Percentiles rank a stretch among this genome's conserved stretches.
phyloP scores from a whole-genome alignment of 768 basidiomycete genomes.

The Phaeolepiota aurea region DNA sequence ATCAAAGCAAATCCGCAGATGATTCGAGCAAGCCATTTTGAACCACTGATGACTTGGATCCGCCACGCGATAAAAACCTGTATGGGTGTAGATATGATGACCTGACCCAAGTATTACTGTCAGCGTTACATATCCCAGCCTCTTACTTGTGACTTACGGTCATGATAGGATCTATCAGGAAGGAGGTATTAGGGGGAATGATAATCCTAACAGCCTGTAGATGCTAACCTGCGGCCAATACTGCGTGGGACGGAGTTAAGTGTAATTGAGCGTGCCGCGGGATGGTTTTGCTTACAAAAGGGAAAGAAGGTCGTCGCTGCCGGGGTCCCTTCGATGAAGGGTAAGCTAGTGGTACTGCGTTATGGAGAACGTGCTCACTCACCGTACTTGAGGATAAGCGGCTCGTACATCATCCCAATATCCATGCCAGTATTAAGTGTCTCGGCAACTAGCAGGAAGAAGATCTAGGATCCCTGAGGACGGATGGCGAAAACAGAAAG shows the following conservation, averaged over 20 bases:
- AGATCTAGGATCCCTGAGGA: constrained; percentile 9
- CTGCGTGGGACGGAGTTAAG: constrained; percentile 8
- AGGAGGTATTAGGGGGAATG: neutral
- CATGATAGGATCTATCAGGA: constrained; percentile 27
- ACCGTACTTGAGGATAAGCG: constrained; percentile 25
- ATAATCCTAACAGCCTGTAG: neutral
- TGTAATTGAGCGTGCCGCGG: neutral
- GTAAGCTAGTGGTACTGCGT: neutral
- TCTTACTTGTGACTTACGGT: constrained; percentile 16
- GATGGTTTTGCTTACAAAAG: constrained; percentile 12
- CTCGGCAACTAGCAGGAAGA: constrained; percentile 16
- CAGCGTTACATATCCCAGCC: neutral
- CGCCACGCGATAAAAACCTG: constrained; percentile 35
- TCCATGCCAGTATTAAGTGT: constrained; percentile 12
- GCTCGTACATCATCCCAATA: constrained; percentile 15
- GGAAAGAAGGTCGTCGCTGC: constrained; percentile 17
- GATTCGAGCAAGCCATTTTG: constrained; percentile 14
- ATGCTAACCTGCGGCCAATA: constrained; percentile 20
- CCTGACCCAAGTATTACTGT: constrained; percentile 13
- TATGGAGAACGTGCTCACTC: neutral
- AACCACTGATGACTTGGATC: constrained; percentile 23
- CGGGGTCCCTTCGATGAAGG: constrained; percentile 6
- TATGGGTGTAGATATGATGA: constrained; percentile 28
- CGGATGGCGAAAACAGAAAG: too few species aligned
- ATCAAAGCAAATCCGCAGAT: constrained; percentile 19